Percentiles rank a stretch among this genome's conserved stretches.
phyloP scores from a whole-genome alignment of 2,329 filamentous ascomycete genomes.

The Colletotrichum sp. region DNA sequence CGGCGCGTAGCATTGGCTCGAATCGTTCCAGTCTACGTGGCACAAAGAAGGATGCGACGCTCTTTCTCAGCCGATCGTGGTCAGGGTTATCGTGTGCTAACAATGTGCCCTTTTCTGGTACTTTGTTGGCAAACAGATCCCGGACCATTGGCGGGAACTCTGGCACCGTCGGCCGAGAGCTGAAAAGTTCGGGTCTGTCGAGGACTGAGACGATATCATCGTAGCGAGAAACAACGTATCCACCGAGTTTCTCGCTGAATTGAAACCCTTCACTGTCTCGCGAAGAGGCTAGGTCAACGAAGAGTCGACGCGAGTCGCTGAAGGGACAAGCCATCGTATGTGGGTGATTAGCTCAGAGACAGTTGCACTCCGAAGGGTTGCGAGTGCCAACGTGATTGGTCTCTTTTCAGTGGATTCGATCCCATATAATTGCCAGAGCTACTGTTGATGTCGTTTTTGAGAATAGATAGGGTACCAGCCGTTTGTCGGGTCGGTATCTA shows the following conservation, averaged over 20 bases:
- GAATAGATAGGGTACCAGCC: not conserved
- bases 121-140: not conserved
- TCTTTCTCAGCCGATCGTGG: not conserved
- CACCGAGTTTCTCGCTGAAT: not conserved
- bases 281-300: not conserved
- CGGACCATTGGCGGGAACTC: not conserved
- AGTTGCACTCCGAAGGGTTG: not conserved
- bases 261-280: not conserved
- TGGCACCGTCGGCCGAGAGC: not conserved
- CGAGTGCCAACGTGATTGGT: not conserved
- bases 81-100: not conserved
- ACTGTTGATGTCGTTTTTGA: not conserved
- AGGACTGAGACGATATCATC: not conserved
- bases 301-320: not conserved
- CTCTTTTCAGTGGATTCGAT: not conserved
- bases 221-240: not conserved
- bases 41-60: not conserved
- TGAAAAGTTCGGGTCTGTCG: not conserved
- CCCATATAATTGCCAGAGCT: not conserved
- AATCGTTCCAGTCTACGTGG: not conserved
- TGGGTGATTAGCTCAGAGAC: not conserved
- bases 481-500: not conserved
- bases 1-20: not conserved
- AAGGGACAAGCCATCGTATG: not conserved
- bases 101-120: not conserved